Base-by-base conservation (phyloP, 2,329 filamentous ascomycete species). In the Penicillium rolfsii region DNA sequence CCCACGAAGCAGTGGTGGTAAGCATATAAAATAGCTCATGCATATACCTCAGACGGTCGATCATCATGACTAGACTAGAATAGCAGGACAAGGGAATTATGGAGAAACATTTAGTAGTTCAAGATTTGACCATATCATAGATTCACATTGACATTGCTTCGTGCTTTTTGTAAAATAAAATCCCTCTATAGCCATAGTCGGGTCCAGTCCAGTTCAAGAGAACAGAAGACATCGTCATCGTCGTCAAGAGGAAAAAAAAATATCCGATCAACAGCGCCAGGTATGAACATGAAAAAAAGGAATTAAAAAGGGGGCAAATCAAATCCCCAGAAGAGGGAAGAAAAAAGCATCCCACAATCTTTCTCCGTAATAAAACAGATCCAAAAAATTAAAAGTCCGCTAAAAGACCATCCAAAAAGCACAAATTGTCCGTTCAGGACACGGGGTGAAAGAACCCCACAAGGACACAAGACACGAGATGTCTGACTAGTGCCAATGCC, bases 321-420 rank as follows among this genome's bases (percentile, higher is more conserved):
- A n/a, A 58, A 45, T 49, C 46, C 11, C n/a, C 14, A 24, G 35
- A 8, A 3, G 46, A 36, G 12, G 11, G 22, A 43, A n/a, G 11
- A 30, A 30, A 24, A 30, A 26, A 50, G 24, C 22, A 22, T n/a
- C 22, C 7, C 22, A n/a, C 30, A 36, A 22, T 53, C 36, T n/a
- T 48, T 49, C 19, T 35, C 33, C 28, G 48, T 63, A 61, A 55
- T 58, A 56, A 55, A 55, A 63, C 59, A 61, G 41, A 63, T 57
- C 8, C 8, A 35, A 33, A 35, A 59, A 60, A 49, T 46, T 40
- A 56, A 52, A 14, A 53, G n/a, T 38, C 36, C 54, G 57, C 58
- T 58, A 57, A 59, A 48, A 53, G 30, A 38, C 41, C 28, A 59
- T 55, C 22, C 52, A 33, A 40, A 56, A 45, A 61, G 40, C 50